Base-by-base conservation (phyloP, 495 filamentous ascomycete species). In the Podospora fimiseda region DNA sequence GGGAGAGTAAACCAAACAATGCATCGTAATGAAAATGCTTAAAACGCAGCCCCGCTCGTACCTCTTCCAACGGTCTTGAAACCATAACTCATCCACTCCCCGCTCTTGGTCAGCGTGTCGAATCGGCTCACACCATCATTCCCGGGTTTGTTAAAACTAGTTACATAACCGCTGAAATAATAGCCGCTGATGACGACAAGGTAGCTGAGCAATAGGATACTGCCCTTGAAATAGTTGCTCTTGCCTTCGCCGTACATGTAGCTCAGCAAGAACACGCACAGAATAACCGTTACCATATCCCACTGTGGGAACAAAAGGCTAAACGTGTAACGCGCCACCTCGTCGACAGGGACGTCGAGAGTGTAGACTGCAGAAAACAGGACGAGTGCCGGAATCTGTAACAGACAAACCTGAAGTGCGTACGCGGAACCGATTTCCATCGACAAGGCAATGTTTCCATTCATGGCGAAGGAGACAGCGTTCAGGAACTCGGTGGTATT, bases 371-470 rank as follows among this genome's bases (percentile, higher is more conserved):
- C 93, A 60, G 86, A 90, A 76, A 91, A 99, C 47, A 96, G 72
- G 19, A 99, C 94, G 14, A 99, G 75, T 21, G 89, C 89, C 0
- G 93, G 93, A 19, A 97, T 90, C 64, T 99, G 93, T 22, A 99
- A 76, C n/a, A 99, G 80, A 69, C 90, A 96, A 51, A 99, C 93
- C 68, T 99, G 93, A 37, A 99, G 76, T 6, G 94, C 94, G 59
- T 99, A 99, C 27, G 92, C 92, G 1, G 90, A 95, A 57, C 93
- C 93, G 57, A 99, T 97, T 66, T 99, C 93, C 94, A 99, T 97
- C 39, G 89, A 95, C 21, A 99, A 77, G 0, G 93, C 93, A 63
- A 99, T 97, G 69, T 99, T 99, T n/a, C 93, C 93, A 61, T 99
- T 97, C 94, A 99, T 99, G 40, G 93, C 93, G 68, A 99, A 99